phyloP scores from a whole-genome alignment of 345 rosid genomes.

The Crucihimalaya himalaica region DNA sequence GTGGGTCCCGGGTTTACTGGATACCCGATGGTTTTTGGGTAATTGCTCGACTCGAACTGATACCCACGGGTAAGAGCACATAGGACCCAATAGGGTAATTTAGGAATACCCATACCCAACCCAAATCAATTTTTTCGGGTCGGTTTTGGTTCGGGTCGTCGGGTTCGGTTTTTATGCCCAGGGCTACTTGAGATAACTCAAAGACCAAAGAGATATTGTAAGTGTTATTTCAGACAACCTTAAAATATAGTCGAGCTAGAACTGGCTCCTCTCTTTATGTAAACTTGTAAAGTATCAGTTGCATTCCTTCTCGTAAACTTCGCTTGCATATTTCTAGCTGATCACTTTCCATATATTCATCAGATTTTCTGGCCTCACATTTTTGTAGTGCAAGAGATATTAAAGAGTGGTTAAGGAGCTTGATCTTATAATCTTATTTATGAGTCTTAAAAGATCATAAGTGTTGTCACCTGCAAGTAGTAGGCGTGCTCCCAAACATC shows the following conservation, averaged over 20 bases:
- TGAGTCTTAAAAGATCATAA: not conserved
- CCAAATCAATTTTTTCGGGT: no score
- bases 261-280: conserved; percentile 5
- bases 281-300: conserved; percentile 41
- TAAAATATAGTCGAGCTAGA: conserved; percentile 11
- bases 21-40: no score
- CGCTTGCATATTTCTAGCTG: conserved; percentile 85
- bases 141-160: no score
- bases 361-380: conserved; percentile 80
- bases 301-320: conserved; percentile 61
- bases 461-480: conserved; percentile 76
- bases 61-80: no score
- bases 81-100: no score
- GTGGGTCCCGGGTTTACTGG: no score
- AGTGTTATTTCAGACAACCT: conserved; percentile 25
- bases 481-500: conserved; percentile 99
- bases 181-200: conserved; percentile 36
- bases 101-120: no score
- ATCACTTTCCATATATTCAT: conserved; percentile 95
- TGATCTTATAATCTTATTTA: conserved; percentile 2
- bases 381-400: conserved; percentile 68
- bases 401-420: not conserved
- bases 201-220: conserved; percentile 10
- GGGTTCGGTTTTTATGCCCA: no score
- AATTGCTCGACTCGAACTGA: no score